Percentiles rank a stretch among this genome's conserved stretches.
phyloP scores from a whole-genome alignment of 371 early-diverging fungal species.

The Haplosporangium sp. region DNA sequence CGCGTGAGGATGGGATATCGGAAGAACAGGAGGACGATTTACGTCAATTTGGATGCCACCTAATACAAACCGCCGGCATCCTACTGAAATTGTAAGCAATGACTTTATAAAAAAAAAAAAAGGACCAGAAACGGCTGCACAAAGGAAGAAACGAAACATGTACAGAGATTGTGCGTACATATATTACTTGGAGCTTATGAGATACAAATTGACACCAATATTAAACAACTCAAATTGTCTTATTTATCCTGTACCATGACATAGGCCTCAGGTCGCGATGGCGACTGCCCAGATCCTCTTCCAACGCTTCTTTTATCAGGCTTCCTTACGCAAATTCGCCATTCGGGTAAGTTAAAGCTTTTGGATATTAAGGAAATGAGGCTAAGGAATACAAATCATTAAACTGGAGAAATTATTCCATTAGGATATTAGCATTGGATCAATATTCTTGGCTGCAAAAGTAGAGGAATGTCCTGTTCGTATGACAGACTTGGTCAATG shows the following conservation, averaged over 20 bases:
- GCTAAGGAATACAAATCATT: not conserved
- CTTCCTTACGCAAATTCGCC: conserved; percentile 78
- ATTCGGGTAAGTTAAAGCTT: conserved; percentile 66
- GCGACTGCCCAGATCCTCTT: conserved; percentile 96
- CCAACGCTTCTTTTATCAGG: conserved; percentile 91
- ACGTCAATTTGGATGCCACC: conserved; percentile 81
- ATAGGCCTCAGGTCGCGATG: conserved; percentile 93
- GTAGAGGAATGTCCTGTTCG: conserved; percentile 87
- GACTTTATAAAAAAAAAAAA: not conserved
- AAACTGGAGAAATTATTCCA: not conserved
- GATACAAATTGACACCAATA: not conserved
- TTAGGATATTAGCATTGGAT: conserved; percentile 86
- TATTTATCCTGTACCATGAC: not conserved
- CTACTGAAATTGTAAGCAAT: conserved; percentile 80
- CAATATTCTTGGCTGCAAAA: conserved; percentile 91
- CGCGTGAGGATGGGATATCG: conserved; percentile 73
- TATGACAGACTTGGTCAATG: conserved; percentile 83
- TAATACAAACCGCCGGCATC: conserved; percentile 89
- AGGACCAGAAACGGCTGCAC: too few relatives aligned
- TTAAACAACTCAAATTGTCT: not conserved
- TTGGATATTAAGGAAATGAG: not conserved
- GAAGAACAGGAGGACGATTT: conserved; percentile 79
- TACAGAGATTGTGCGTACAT: not conserved
- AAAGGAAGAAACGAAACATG: not conserved
- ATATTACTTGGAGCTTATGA: not conserved